Base-by-base conservation (phyloP, 1,284 basidiomycete species). In the Sanghuangporus sanghuang region DNA sequence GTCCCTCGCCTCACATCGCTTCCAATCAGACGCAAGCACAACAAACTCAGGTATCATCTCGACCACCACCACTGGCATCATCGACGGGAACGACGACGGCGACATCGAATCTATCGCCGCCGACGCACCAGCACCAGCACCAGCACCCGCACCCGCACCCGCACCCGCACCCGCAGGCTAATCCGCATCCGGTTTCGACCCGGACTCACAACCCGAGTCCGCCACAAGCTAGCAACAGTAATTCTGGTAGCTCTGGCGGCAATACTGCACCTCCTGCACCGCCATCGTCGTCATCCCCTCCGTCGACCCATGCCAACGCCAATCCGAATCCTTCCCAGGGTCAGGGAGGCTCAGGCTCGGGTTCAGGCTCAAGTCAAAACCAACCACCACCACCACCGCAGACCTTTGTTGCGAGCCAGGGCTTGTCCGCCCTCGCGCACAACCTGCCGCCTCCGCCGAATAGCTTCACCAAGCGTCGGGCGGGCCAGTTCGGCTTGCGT, bases 381-480 rank as follows among this genome's bases (percentile, higher is more conserved):
- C 56, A 61, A 60, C 21, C 48, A 35, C 52, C 65, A 35, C 52
- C 65, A 12, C 48, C 54, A 59, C 21, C 46, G 23, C 50, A 64
- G 9, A 67, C 68, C 21, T 58, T 60, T 27, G 58, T 60, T 39
- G 63, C 63, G 3, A 58, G 57, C 18, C 63, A 60, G 42, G 63
- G 58, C 3, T 50, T 64, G 14, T 36, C 63, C 27, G 63, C 58
- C 14, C 52, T 64, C 12, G 58, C 70, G 9, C 70, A 75, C 67
- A 71, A 78, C 2, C 75, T 89, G 6, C 84, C 87, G 0, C 81
- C 87, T 2, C 86, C 85, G 7, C 82, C 88, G 21, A 89, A 87
- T 71, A 89, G 87, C 73, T 90, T 91, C 73, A 85, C 87, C 18
- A 81, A 82, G 42, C 86, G 89, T 58, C 83, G 88, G 52, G 86